These are phyloP conservation scores for Entomortierella chlamydospora DNA, from an alignment of 192 early-diverging fungal species.

Conservation along the genomic window DNA sequence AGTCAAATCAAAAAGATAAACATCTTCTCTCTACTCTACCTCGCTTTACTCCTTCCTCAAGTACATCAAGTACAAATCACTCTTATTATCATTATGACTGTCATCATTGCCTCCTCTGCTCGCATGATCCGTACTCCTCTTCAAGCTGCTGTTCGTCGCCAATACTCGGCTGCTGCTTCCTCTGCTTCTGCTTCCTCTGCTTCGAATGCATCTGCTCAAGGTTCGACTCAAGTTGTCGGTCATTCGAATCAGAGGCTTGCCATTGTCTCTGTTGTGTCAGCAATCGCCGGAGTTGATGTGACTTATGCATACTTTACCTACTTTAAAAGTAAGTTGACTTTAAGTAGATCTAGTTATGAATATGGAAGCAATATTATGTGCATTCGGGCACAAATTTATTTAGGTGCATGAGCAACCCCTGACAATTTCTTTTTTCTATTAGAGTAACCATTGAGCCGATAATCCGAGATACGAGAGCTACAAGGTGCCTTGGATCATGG, in stretches of 20 bases:
- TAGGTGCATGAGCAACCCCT: too few species aligned
- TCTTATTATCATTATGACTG: conserved; percentile 4
- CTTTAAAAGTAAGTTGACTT: conserved; percentile 9
- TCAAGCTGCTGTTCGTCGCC: conserved; percentile 10
- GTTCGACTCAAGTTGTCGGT: background rate
- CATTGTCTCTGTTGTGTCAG: conserved; percentile 11
- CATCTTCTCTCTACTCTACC: background rate
- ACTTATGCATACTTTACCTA: conserved; percentile 42
- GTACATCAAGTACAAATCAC: too few species aligned
- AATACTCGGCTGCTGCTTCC: conserved; percentile 16
- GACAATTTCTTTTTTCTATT: too few species aligned
- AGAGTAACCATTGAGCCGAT: too few species aligned
- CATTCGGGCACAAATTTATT: too few species aligned
- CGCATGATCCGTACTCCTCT: conserved; percentile 15
- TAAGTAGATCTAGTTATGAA: too few species aligned
- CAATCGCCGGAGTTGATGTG: conserved; percentile 24
- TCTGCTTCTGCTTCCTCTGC: background rate
- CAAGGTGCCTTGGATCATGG: too few species aligned
- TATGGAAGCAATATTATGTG: too few species aligned
- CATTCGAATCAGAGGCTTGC: conserved; percentile 24
- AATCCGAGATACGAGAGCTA: too few species aligned
- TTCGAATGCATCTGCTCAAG: background rate
- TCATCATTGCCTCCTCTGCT: background rate
- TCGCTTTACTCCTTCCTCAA: background rate
- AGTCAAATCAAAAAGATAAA: background rate